Evolutionary conservation across 2,329 filamentous ascomycete genomes (phyloP), one percentile per base, ranked within the genome.

Genomic region (Aureobasidium sp.): DNA sequence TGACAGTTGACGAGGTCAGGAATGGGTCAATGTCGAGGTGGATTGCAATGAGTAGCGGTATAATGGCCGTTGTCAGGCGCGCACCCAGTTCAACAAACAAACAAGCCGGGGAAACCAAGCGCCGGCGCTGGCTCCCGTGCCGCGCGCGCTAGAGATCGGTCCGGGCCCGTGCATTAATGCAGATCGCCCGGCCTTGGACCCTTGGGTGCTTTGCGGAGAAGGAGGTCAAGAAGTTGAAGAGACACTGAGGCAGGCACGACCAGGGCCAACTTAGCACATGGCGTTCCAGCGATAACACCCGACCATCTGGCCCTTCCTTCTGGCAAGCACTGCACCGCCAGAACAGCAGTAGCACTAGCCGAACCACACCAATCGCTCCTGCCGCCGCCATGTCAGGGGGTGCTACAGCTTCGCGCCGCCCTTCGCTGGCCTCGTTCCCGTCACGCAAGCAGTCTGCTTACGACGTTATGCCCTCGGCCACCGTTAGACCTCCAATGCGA

Each of bases 391-490:
- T 59, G 56, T 32, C 56, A 61, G 57, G 57, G 46, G 57, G 46
- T 42, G 27, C 46, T 26, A 50, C 56, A 46, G 64, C 67, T 52
- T 61, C 65, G 32, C 75, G 75, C 56, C 74, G 76, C 64, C 71
- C 74, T 57, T 77, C 76, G 63, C 75, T 70, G 57, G 63, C 76
- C 66, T 77, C 76, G 60, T 77, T 74, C 55, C 76, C 76, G 57
- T 72, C 76, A 15, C 67, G 74, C 46, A 66, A 63, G 51, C 67
- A 66, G 42, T 67, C 57, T 8, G 36, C 5, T 7, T 61, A 61
- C 47, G 57, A 61, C 5, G 57, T 61, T 12, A 64, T 61, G 50
- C 55, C 63, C n/a, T 48, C 48, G 27, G 57, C 17, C n/a, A 63
- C 57, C 50, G 12, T 17, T 0, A 41, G 42, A 26, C 56, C 56